Base-by-base conservation (phyloP, 352 stramenopile genomes). In the Phytophthora aleatoria region DNA sequence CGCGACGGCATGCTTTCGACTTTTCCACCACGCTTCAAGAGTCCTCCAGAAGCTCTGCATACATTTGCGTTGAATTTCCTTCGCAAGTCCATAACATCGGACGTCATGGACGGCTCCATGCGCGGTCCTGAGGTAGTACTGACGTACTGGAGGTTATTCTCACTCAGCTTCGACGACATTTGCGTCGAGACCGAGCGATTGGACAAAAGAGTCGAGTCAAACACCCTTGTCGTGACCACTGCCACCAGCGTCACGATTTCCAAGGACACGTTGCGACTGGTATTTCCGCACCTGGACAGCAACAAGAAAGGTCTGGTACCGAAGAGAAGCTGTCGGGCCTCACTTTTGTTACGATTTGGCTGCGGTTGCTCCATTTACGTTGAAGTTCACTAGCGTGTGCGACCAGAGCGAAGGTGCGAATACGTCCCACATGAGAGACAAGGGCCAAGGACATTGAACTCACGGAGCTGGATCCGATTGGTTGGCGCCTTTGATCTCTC, bases 201-300 rank as follows among this genome's bases (percentile, higher is more conserved):
- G 10, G 35, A 41, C 7, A 49, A 49, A 5, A 45, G 16, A 7
- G 7, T 5, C 3, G 9, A 3, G 15, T 10, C 28, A 15, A 28
- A 42, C 30, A 54, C 35, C 3, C 31, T 53, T 8, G 35, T 55
- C 2, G 44, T 38, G 2, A 55, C 33, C 8, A 62, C 55, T n/a
- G 53, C 13, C 4, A 49, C 27, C 6, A 54, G 43, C 9, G 33
- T 54, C 35, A 62, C 33, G 1, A 62, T 62, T 35, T 55, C 48
- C 13, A 55, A 44, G 10, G 33, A 55, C 30, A 55, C 48, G 16
- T 33, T 55, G 31, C n/a, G 16, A 33, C 31, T 28, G 31, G 31
- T 41, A n/a, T 55, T 55, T 55, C 48, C 48, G 9, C 48, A 55
- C 11, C 16, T 44, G 3, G 12, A 31, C 10, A n/a, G 15, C 15